A percentile compares a stretch with the other conserved stretches of the same genome.
These are phyloP conservation scores for Trypanosoma platydactyli DNA, from an alignment of 208 protist species.

Conservation along the genomic window DNA sequence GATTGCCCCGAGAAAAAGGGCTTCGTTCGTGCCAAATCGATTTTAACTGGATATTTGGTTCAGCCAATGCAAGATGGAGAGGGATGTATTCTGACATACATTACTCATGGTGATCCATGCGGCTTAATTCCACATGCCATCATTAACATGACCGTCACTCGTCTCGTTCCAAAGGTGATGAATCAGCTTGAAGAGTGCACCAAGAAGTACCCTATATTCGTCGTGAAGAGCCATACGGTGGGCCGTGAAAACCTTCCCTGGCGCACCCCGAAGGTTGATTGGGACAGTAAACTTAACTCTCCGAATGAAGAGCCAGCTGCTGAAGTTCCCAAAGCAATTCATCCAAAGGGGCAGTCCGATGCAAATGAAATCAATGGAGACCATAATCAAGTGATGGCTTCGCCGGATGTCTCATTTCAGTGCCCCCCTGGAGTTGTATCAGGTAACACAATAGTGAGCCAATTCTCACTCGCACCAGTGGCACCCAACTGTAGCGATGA, in stretches of 20 bases:
- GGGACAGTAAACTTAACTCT: slow-evolving; percentile 67
- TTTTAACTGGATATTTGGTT: slow-evolving; percentile 84
- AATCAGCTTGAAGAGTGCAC: slow-evolving; percentile 70
- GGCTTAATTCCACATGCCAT: slow-evolving; percentile 79
- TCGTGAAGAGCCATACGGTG: slow-evolving; percentile 49
- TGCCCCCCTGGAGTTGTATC: not conserved
- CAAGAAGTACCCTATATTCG: slow-evolving; percentile 60
- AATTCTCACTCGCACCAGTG: slow-evolving; percentile 45
- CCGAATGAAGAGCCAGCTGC: slow-evolving; percentile 46
- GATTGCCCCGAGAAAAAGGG: slow-evolving; percentile 73
- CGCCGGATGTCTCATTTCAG: not conserved
- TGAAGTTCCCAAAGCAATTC: not conserved
- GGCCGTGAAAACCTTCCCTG: slow-evolving; percentile 59
- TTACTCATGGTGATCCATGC: slow-evolving; percentile 86
- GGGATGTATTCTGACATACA: slow-evolving; percentile 71
- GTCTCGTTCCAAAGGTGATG: slow-evolving; percentile 54
- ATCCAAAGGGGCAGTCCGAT: not conserved
- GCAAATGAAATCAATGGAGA: not conserved
- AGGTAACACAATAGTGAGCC: not conserved
- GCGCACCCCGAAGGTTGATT: slow-evolving; percentile 78
- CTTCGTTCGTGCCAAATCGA: slow-evolving; percentile 81
- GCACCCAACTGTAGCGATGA: slow-evolving; percentile 45
- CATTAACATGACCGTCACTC: slow-evolving; percentile 81
- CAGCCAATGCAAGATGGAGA: slow-evolving; percentile 37
- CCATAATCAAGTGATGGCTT: not conserved